Evolutionary conservation across 2,329 filamentous ascomycete species (phyloP), one percentile per base, ranked within the genome.

Genomic region (Pyrenophora graminea): DNA sequence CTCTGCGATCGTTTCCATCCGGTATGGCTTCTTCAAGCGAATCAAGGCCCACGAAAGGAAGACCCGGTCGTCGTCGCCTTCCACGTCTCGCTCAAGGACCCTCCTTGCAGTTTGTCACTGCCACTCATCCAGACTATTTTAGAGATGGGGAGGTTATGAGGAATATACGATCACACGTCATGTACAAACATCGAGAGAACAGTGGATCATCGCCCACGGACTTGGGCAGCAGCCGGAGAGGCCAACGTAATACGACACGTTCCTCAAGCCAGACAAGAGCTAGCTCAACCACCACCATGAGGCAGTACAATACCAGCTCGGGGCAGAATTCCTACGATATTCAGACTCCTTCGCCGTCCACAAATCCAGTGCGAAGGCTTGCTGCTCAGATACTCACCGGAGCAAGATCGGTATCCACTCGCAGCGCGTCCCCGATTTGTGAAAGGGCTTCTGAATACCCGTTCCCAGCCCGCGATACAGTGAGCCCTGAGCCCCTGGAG

Each of bases 111-210:
- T 71, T 71, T 36, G 67, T 72, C 17, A 62, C 71, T 40, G 69
- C 68, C 9, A 68, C 50, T 31, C 69, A 71, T 45, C 69, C 69
- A 10, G 66, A 71, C 40, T 57, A 71, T 17, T 72, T 72, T 55
- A 67, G 57, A 44, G 61, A 55, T 32, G 63, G 61, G 3, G 37
- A 59, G 13, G 70, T 64, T 8, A 70, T 72, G 68, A 63, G 69
- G 39, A 58, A 71, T 45, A 56, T 72, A 37, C 66, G 69, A 5
- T 72, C 69, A 12, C 69, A 72, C 45, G 69, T 72, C 46, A 72
- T 72, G 69, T 71, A 72, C 45, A 68, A 68, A 23, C 68, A 72
- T 53, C 63, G 67, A 33, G 66, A 63, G 12, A 56, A 58, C 21
- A 47, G 45, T 39, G 56, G 41, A 39, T 41, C 37, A 21, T 66